These are phyloP conservation scores for Microbotryomycetes sp. DNA, from an alignment of 1,284 basidiomycete species.

Conservation along the genomic window DNA sequence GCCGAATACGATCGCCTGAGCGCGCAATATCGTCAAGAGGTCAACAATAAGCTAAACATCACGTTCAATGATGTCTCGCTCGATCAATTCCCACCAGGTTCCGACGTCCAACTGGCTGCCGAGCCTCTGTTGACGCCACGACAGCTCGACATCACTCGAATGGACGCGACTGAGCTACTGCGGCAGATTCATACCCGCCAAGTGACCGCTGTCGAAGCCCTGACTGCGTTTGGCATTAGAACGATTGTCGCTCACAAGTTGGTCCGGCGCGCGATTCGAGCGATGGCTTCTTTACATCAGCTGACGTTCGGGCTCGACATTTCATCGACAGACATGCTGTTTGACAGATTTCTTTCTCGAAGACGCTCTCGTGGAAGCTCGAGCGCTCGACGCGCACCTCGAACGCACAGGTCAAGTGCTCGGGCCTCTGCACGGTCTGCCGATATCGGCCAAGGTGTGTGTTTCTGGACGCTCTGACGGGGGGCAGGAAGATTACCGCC, in stretches of 20 bases:
- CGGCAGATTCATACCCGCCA: neutral
- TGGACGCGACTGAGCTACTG: constrained; percentile 17
- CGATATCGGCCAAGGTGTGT: constrained; percentile 41
- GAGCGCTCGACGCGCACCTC: constrained; percentile 34
- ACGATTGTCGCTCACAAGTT: constrained; percentile 30
- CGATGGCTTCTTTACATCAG: neutral
- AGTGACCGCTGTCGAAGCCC: constrained; percentile 35
- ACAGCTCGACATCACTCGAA: constrained; percentile 21
- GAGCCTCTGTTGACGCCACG: neutral
- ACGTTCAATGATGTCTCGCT: neutral
- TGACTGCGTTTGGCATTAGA: constrained; percentile 34
- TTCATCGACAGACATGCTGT: neutral
- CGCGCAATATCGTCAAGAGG: neutral
- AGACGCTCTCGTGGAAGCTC: constrained; percentile 32
- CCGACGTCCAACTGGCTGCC: neutral
- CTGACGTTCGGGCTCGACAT: too few relatives aligned
- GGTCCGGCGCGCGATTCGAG: neutral
- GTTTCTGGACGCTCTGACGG: neutral
- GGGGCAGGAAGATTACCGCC: neutral
- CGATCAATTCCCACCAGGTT: neutral
- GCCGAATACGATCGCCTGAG: neutral
- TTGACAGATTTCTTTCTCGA: constrained; percentile 38
- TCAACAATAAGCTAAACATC: neutral
- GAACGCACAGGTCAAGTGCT: constrained; percentile 39
- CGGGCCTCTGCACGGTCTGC: constrained; percentile 41